A percentile compares a stretch with the other conserved stretches of the same genome.
These are phyloP conservation scores for Geotrichum candidum DNA, from an alignment of 1,139 yeast genomes.

Conservation along the genomic window DNA sequence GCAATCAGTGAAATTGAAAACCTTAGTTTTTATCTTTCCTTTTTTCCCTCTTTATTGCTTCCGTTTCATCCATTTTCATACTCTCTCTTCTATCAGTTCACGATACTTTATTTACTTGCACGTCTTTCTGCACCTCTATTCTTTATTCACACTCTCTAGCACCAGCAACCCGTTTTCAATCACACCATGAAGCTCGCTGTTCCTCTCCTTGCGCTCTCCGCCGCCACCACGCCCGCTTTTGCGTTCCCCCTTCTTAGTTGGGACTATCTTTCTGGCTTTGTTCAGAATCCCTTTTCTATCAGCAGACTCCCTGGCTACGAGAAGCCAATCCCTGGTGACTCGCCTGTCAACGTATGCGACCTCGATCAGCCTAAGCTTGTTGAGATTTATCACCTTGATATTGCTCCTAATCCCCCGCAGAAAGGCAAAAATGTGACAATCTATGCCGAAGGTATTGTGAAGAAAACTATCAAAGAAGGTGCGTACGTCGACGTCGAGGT, in stretches of 20 bases:
- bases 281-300: neutral
- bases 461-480: conserved; percentile 60
- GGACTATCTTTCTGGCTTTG: neutral
- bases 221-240: neutral
- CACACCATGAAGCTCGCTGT: neutral
- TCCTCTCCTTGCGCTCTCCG: neutral
- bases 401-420: conserved; percentile 82
- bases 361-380: conserved; percentile 54
- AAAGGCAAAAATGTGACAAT: conserved; percentile 78
- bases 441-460: conserved; percentile 60
- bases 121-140: neutral
- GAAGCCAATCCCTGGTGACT: conserved; percentile 67
- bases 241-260: neutral
- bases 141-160: neutral
- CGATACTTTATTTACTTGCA: neutral
- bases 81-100: neutral
- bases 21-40: neutral
- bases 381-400: conserved; percentile 50
- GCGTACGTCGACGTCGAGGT: conserved; percentile 93
- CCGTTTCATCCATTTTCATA: neutral
- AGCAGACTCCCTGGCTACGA: conserved; percentile 12
- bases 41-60: neutral
- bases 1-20: neutral
- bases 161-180: neutral
- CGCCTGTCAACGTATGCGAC: conserved; percentile 79